A percentile compares a stretch with the other conserved stretches of the same genome.
These are phyloP conservation scores for Fusarium nurragi DNA, from an alignment of 2,329 filamentous ascomycete species.

Conservation along the genomic window DNA sequence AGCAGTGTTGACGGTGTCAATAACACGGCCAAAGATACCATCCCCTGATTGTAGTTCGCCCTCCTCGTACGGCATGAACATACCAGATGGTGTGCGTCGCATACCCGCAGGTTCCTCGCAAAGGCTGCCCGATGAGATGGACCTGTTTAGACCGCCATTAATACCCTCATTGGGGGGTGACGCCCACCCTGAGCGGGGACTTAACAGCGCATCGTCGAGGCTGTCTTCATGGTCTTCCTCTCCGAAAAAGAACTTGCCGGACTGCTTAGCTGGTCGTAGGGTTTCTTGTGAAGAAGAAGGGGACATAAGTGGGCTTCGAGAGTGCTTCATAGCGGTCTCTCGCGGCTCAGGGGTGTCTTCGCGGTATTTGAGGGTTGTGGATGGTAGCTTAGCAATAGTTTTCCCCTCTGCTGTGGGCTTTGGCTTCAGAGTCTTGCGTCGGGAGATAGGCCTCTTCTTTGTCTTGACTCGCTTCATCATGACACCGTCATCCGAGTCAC, in stretches of 20 bases:
- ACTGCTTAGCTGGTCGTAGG: constrained; percentile 73
- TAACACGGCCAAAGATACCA: constrained; percentile 79
- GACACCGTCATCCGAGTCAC: constrained; percentile 79
- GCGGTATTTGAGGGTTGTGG: constrained; percentile 86
- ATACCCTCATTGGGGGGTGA: constrained; percentile 41
- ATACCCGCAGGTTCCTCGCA: constrained; percentile 68
- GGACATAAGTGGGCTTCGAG: constrained; percentile 65
- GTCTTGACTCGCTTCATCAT: constrained; percentile 79
- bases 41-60: constrained; percentile 68
- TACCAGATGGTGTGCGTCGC: constrained; percentile 82
- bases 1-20: constrained; percentile 81
- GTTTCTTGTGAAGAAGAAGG: constrained; percentile 87
- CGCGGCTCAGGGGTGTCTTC: constrained; percentile 76
- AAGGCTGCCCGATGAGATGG: constrained; percentile 60
- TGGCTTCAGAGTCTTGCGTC: constrained; percentile 50
- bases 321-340: constrained; percentile 71
- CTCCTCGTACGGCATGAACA: constrained; percentile 90
- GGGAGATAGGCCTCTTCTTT: constrained; percentile 61
- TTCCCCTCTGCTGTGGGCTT: constrained; percentile 71
- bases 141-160: constrained; percentile 54
- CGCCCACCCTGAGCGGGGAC: constrained; percentile 47
- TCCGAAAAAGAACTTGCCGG: constrained; percentile 70
- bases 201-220: constrained; percentile 50
- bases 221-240: constrained; percentile 69
- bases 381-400: constrained; percentile 87